These are phyloP conservation scores for Suhomyces kunorum DNA, from an alignment of 1,139 yeast species.

Conservation along the genomic window DNA sequence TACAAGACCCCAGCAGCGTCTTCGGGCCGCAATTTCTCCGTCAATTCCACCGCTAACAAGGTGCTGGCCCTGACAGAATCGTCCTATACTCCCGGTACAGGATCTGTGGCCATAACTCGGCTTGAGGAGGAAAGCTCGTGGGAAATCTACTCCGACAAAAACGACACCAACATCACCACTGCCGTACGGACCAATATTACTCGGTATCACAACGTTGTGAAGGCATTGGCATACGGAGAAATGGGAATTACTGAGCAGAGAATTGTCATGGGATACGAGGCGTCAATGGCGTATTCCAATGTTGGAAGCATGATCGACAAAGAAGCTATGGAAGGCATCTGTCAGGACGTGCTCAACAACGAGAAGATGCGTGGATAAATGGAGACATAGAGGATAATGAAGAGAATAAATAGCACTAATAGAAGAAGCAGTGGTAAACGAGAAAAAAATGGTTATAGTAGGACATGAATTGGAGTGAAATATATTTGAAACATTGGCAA, in stretches of 20 bases:
- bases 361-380: slow-evolving; percentile 73
- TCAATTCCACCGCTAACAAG: slow-evolving; percentile 27
- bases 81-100: slow-evolving; percentile 59
- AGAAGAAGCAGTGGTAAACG: background rate
- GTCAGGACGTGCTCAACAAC: slow-evolving; percentile 69
- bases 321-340: slow-evolving; percentile 72
- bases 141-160: slow-evolving; percentile 92
- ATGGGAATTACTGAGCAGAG: slow-evolving; percentile 85
- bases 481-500: no score
- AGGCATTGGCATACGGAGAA: slow-evolving; percentile 78
- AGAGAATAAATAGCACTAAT: background rate
- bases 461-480: no score
- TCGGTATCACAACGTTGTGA: slow-evolving; percentile 80
- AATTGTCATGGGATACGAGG: slow-evolving; percentile 81
- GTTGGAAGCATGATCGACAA: slow-evolving; percentile 74
- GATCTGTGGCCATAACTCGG: slow-evolving; percentile 72
- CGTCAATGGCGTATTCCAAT: slow-evolving; percentile 75
- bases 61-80: slow-evolving; percentile 42
- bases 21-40: slow-evolving; percentile 17
- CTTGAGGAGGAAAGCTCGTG: slow-evolving; percentile 92
- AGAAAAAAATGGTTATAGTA: no score
- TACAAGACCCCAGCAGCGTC: slow-evolving; percentile 56
- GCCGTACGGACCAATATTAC: slow-evolving; percentile 72
- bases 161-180: slow-evolving; percentile 63
- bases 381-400: no score